These are phyloP conservation scores for Chaetoscypha palmicola DNA, from an alignment of 2,329 filamentous ascomycete species.

Conservation along the genomic window DNA sequence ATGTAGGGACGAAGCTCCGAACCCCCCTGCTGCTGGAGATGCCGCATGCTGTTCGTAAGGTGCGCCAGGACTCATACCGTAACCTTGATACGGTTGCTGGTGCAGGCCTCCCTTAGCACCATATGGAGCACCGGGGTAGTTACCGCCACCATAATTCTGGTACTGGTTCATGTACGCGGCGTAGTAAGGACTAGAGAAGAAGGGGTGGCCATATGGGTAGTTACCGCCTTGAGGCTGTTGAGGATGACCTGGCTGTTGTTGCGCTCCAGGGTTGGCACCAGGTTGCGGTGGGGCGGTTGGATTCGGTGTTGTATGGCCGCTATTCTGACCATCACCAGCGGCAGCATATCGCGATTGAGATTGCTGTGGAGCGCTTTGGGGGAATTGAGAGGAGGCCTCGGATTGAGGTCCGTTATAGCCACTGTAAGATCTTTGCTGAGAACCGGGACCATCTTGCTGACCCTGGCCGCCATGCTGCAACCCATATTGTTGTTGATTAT, in stretches of 20 bases:
- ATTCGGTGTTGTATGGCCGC: slow-evolving; percentile 86
- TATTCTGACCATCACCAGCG: slow-evolving; percentile 68
- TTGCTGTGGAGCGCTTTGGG: slow-evolving; percentile 64
- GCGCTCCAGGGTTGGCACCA: slow-evolving; percentile 37
- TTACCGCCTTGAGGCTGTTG: slow-evolving; percentile 42
- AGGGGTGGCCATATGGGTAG: slow-evolving; percentile 50
- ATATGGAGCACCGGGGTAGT: slow-evolving; percentile 32
- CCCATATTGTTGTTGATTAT: slow-evolving; percentile 51
- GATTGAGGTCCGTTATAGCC: slow-evolving; percentile 63
- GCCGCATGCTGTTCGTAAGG: slow-evolving; percentile 31
- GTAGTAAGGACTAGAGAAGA: slow-evolving; percentile 58
- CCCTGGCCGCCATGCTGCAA: slow-evolving; percentile 48
- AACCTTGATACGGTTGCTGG: slow-evolving; percentile 31
- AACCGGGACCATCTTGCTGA: slow-evolving; percentile 66
- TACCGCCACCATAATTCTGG: slow-evolving; percentile 36
- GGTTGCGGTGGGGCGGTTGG: slow-evolving; percentile 54
- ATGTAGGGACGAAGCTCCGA: slow-evolving; percentile 30
- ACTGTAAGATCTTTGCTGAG: slow-evolving; percentile 70
- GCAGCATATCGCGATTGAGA: slow-evolving; percentile 51
- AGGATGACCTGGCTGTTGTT: slow-evolving; percentile 39
- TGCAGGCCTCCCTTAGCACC: slow-evolving; percentile 31
- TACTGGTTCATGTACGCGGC: slow-evolving; percentile 50
- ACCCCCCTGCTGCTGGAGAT: slow-evolving; percentile 30
- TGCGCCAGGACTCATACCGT: slow-evolving; percentile 30
- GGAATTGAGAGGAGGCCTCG: slow-evolving; percentile 61